Conservation (phyloP, 495 filamentous ascomycete species). For the Penicillium bialowiezense region DNA sequence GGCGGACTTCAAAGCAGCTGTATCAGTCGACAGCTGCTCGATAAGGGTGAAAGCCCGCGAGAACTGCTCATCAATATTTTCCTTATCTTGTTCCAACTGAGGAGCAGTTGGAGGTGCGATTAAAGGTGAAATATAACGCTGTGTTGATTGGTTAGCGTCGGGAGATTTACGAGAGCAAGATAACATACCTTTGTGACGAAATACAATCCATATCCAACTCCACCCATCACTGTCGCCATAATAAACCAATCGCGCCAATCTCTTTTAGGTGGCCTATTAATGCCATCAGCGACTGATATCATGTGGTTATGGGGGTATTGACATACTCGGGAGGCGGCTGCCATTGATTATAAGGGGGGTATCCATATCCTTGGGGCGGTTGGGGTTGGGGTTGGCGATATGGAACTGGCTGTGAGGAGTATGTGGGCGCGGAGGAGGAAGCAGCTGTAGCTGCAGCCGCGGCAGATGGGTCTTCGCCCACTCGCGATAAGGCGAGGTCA, state of each 20-base stretch:
- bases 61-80: conserved; percentile 86
- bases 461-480: conserved; percentile 54
- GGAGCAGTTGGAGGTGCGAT: conserved; percentile 92
- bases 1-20: conserved; percentile 76
- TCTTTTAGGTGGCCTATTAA: conserved; percentile 57
- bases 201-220: conserved; percentile 84
- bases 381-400: conserved; percentile 51
- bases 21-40: conserved; percentile 88
- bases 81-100: conserved; percentile 89
- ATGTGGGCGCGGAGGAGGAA: conserved; percentile 39
- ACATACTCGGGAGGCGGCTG: conserved; percentile 64
- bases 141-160: conserved; percentile 9
- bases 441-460: conserved; percentile 26
- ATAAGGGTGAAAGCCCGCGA: conserved; percentile 85
- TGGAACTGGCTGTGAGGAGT: conserved; percentile 49
- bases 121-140: conserved; percentile 88
- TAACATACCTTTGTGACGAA: conserved; percentile 70
- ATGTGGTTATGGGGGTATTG: not conserved
- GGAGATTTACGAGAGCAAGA: not conserved
- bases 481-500: conserved; percentile 74
- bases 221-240: conserved; percentile 87
- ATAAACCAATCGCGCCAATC: conserved; percentile 99
- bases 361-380: conserved; percentile 65
- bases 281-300: conserved; percentile 13
- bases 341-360: conserved; percentile 66